Conservation (phyloP, 148 eudicot genomes). For the Silene latifolia region DNA sequence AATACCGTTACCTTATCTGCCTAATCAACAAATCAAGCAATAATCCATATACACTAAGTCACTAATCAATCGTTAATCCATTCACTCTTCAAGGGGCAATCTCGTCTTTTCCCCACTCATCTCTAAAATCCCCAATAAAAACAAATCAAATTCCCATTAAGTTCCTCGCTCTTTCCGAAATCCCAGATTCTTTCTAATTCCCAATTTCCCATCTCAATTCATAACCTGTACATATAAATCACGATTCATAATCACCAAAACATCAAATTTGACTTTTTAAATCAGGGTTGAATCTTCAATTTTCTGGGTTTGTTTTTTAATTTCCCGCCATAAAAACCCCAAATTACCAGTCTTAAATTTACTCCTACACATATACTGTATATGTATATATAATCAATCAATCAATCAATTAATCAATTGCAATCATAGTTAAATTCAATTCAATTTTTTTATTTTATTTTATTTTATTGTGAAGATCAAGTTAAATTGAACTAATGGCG, state of each 20-base stretch:
- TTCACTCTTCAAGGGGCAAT: no score
- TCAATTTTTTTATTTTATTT: neutral
- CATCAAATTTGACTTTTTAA: no score
- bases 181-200: neutral
- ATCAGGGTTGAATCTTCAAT: no score
- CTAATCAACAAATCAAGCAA: no score
- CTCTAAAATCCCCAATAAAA: neutral
- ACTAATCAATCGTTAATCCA: no score
- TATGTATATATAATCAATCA: neutral
- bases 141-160: neutral
- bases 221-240: neutral
- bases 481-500: conserved; percentile 43
- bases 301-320: neutral
- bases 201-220: neutral
- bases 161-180: neutral
- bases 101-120: no score
- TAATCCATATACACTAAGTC: no score
- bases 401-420: neutral
- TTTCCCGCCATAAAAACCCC: neutral
- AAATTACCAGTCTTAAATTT: neutral
- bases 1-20: no score
- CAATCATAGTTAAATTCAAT: neutral
- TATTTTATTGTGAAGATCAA: neutral
- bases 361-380: neutral
- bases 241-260: no score